phyloP scores from a whole-genome alignment of 805 yeast species.

The Peterozyma toletana region DNA sequence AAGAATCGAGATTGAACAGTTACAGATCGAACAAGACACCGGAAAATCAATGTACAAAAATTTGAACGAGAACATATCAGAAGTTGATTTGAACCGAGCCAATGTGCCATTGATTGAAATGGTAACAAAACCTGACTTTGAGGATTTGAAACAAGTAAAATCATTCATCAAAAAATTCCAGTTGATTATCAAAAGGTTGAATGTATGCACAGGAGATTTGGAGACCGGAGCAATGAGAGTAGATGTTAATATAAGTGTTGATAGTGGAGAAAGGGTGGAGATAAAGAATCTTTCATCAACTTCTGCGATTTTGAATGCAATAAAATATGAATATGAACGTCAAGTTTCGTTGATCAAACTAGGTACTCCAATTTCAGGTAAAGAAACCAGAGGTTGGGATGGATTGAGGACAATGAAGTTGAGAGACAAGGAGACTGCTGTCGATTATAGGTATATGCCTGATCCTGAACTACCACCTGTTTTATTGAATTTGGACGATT shows the following conservation, averaged over 20 bases:
- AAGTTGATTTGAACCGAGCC: constrained; percentile 77
- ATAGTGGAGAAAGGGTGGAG: constrained; percentile 70
- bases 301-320: constrained; percentile 71
- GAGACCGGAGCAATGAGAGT: constrained; percentile 95
- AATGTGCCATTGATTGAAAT: constrained; percentile 85
- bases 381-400: constrained; percentile 90
- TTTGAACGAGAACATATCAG: constrained; percentile 27
- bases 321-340: constrained; percentile 63
- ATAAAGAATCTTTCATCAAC: constrained; percentile 85
- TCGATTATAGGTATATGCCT: constrained; percentile 91
- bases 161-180: constrained; percentile 80
- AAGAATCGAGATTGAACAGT: too few species aligned
- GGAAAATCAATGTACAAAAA: constrained; percentile 63
- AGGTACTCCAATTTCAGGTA: constrained; percentile 13
- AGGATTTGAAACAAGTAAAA: constrained; percentile 55
- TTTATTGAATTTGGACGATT: constrained; percentile 33
- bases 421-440: constrained; percentile 71
- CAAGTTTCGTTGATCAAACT: constrained; percentile 47
- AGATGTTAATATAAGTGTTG: constrained; percentile 87
- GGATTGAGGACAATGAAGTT: constrained; percentile 62
- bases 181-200: constrained; percentile 55
- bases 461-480: constrained; percentile 81
- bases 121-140: constrained; percentile 87
- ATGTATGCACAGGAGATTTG: constrained; percentile 81
- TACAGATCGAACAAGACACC: constrained; percentile 94